Percentiles rank a stretch among this genome's conserved stretches.
phyloP scores from a whole-genome alignment of 306 rosid genomes.

The Macrotyloma uniflorum region DNA sequence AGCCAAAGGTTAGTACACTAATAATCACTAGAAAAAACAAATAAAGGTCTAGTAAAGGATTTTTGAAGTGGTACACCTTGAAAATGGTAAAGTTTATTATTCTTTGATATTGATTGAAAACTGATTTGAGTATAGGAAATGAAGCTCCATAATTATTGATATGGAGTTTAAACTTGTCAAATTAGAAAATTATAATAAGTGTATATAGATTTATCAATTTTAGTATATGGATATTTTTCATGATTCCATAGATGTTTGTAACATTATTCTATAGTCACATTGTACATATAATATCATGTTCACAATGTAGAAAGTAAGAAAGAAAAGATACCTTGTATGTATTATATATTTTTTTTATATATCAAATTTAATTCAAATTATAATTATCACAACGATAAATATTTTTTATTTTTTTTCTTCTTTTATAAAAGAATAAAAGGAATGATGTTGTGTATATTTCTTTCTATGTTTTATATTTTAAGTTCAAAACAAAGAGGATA shows the following conservation, averaged over 20 bases:
- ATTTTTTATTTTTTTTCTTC: not conserved
- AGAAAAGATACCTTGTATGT: too few species aligned
- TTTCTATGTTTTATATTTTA: not conserved
- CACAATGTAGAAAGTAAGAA: constrained; percentile 16
- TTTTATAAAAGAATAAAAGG: not conserved
- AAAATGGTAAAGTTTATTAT: not conserved
- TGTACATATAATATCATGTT: constrained; percentile 15
- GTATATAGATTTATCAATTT: constrained; percentile 20
- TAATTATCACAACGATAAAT: too few species aligned
- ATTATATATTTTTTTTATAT: too few species aligned
- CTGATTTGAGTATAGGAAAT: not conserved
- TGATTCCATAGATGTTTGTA: constrained; percentile 11
- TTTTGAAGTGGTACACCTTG: constrained; percentile 9
- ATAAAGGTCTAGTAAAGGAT: not conserved
- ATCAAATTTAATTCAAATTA: too few species aligned
- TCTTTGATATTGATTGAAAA: not conserved
- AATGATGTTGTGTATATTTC: not conserved
- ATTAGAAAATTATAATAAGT: constrained; percentile 25
- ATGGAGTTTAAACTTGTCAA: not conserved
- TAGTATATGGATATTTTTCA: not conserved
- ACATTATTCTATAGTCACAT: constrained; percentile 18
- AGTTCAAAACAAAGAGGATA: too few species aligned
- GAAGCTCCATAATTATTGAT: constrained; percentile 10
- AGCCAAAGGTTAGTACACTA: not conserved
- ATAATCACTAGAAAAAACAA: constrained; percentile 5